Percentiles rank a stretch among this genome's conserved stretches.
phyloP scores from a whole-genome alignment of 2,329 filamentous ascomycete genomes.

The Colletotrichum limetticola region DNA sequence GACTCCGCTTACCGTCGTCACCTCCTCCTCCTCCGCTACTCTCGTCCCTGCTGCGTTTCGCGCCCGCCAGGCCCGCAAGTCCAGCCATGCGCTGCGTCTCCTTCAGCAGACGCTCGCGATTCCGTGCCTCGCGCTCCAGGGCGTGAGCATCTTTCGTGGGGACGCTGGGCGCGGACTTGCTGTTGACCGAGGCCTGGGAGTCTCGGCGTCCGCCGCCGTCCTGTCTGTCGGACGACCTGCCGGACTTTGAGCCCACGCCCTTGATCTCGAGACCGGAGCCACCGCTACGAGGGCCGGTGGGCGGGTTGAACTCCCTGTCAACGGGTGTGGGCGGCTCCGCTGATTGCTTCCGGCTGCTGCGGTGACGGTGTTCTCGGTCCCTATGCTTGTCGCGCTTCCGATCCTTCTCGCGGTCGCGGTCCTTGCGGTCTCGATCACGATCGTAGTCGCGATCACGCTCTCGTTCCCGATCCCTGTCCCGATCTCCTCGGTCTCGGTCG shows the following conservation, averaged over 20 bases:
- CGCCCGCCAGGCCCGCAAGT: constrained; percentile 56
- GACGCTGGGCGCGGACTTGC: constrained; percentile 36
- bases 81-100: constrained; percentile 75
- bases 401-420: constrained; percentile 48
- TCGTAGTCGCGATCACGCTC: constrained; percentile 49
- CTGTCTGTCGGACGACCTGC: constrained; percentile 37
- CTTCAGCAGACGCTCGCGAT: constrained; percentile 73
- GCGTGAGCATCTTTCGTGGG: constrained; percentile 69
- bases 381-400: constrained; percentile 52
- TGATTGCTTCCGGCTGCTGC: constrained; percentile 45
- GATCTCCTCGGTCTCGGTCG: constrained; percentile 41
- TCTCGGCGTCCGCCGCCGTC: constrained; percentile 46
- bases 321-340: constrained; percentile 45
- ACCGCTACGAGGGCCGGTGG: constrained; percentile 49
- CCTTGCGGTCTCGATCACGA: constrained; percentile 51
- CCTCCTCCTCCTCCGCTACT: constrained; percentile 37
- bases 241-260: constrained; percentile 41
- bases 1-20: constrained; percentile 47
- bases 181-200: constrained; percentile 46
- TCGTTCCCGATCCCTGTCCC: constrained; percentile 52
- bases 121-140: constrained; percentile 73
- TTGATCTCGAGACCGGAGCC: constrained; percentile 50
- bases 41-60: constrained; percentile 62
- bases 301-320: constrained; percentile 54
- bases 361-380: constrained; percentile 51